Percentiles rank a stretch among this genome's conserved stretches.
Evolutionary conservation across 2,329 filamentous ascomycete genomes (phyloP).

Genomic region (Pyrenochaeta sp.): DNA sequence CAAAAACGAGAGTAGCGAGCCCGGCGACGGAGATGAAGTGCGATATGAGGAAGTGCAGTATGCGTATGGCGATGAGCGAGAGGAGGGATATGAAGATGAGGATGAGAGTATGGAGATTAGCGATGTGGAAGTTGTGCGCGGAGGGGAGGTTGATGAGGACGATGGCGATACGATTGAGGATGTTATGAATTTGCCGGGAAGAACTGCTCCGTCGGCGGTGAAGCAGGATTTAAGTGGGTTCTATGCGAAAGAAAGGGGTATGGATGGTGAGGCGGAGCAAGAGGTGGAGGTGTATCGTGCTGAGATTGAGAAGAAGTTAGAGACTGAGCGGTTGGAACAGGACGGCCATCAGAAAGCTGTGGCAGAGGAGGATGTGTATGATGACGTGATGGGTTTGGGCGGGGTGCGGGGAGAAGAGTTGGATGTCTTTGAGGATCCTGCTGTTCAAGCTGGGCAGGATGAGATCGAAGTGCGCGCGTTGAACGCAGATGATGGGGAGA

Average conservation of each 20-base stretch:
- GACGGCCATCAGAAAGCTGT: not conserved
- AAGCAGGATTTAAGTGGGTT: constrained; percentile 5
- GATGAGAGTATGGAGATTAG: constrained; percentile 27
- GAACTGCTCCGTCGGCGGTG: not conserved
- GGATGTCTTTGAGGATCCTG: not conserved
- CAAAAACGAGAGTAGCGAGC: not conserved
- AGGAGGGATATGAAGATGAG: constrained; percentile 26
- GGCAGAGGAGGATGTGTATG: constrained; percentile 14
- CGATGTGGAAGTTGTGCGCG: constrained; percentile 5
- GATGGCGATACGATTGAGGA: constrained; percentile 12
- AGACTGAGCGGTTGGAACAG: not conserved
- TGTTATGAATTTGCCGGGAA: constrained; percentile 12
- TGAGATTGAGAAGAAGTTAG: not conserved
- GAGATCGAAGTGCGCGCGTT: not conserved
- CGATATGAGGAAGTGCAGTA: not conserved
- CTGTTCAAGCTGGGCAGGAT: not conserved
- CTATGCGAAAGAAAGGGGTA: not conserved
- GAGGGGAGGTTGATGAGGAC: too few relatives aligned
- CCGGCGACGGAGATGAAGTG: not conserved
- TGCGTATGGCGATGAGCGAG: constrained; percentile 11
- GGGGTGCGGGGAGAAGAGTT: not conserved
- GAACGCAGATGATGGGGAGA: not conserved
- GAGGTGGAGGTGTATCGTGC: not conserved
- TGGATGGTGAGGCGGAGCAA: not conserved
- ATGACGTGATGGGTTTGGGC: constrained; percentile 5